These are phyloP conservation scores for Lentinula sp. DNA, from an alignment of 768 basidiomycete species.

Conservation along the genomic window DNA sequence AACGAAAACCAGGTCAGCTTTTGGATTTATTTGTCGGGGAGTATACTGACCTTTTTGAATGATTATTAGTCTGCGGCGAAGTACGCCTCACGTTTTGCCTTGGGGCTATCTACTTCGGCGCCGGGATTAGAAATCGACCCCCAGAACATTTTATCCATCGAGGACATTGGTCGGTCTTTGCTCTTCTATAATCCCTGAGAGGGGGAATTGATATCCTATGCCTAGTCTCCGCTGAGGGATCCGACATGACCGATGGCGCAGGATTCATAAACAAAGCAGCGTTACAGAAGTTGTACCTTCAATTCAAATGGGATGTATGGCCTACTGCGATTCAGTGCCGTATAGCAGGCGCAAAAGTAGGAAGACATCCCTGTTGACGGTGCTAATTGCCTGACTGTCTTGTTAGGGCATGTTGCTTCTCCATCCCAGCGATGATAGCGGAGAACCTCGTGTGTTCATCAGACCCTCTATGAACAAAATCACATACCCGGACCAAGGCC, in stretches of 20 bases:
- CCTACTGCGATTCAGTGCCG: conserved; percentile 36
- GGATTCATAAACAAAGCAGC: conserved; percentile 28
- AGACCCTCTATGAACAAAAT: conserved; percentile 31
- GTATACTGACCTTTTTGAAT: background rate
- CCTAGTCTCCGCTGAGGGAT: conserved; percentile 19
- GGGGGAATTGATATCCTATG: background rate
- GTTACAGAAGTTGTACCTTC: conserved; percentile 18
- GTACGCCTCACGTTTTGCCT: conserved; percentile 41
- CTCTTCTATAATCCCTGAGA: background rate
- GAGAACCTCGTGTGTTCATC: conserved; percentile 21
- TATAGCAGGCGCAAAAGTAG: conserved; percentile 27
- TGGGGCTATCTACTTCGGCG: conserved; percentile 46
- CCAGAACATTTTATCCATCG: conserved; percentile 21
- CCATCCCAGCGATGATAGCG: conserved; percentile 19
- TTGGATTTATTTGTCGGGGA: background rate
- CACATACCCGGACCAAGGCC: conserved; percentile 18
- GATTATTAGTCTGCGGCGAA: conserved; percentile 38
- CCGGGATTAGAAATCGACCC: conserved; percentile 31
- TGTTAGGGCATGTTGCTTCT: conserved; percentile 21
- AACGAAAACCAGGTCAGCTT: conserved; percentile 35
- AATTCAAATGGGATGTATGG: conserved; percentile 22
- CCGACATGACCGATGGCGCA: conserved; percentile 36
- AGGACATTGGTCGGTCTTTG: conserved; percentile 31
- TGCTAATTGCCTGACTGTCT: background rate
- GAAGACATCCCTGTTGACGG: conserved; percentile 10